Evolutionary conservation across 192 early-diverging fungal genomes (phyloP).

Genomic region (Linnemannia zychae): DNA sequence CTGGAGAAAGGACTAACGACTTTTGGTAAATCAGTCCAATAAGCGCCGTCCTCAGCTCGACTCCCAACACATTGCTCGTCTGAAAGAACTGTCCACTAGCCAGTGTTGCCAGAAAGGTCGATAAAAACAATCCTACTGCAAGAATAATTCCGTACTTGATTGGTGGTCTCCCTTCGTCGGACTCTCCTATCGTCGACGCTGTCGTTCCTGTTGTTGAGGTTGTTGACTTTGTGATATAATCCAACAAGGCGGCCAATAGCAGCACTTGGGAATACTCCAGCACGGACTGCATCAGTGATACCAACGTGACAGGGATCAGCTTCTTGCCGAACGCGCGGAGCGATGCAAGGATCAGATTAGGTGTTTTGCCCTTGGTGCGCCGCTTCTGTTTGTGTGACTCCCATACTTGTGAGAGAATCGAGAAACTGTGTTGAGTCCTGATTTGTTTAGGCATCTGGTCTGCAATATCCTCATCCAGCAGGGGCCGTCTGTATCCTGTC

Average conservation of each 20-base stretch:
- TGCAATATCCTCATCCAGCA: constrained; percentile 27
- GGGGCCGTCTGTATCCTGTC: constrained; percentile 20
- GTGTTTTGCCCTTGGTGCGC: neutral
- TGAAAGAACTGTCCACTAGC: constrained; percentile 14
- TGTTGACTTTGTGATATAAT: constrained; percentile 21
- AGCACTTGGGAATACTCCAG: constrained; percentile 26
- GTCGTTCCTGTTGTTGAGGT: neutral
- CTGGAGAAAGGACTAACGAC: constrained; percentile 30
- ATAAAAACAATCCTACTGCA: constrained; percentile 34
- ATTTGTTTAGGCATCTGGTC: constrained; percentile 10
- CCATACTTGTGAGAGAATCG: neutral
- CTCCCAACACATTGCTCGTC: neutral
- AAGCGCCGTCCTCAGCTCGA: constrained; percentile 28
- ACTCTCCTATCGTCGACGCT: neutral
- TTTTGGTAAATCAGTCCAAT: constrained; percentile 43
- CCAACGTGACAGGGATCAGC: constrained; percentile 12
- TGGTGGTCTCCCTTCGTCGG: neutral
- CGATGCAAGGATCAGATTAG: neutral
- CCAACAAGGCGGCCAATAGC: constrained; percentile 21
- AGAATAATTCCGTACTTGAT: constrained; percentile 24
- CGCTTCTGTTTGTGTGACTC: neutral
- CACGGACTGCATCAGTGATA: constrained; percentile 12
- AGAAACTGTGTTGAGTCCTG: neutral
- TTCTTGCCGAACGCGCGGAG: neutral
- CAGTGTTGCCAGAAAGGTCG: constrained; percentile 5